Percentiles rank a stretch among this genome's conserved stretches.
phyloP scores from a whole-genome alignment of 2,329 filamentous ascomycete species.

The Penicillium psychrosexuale region DNA sequence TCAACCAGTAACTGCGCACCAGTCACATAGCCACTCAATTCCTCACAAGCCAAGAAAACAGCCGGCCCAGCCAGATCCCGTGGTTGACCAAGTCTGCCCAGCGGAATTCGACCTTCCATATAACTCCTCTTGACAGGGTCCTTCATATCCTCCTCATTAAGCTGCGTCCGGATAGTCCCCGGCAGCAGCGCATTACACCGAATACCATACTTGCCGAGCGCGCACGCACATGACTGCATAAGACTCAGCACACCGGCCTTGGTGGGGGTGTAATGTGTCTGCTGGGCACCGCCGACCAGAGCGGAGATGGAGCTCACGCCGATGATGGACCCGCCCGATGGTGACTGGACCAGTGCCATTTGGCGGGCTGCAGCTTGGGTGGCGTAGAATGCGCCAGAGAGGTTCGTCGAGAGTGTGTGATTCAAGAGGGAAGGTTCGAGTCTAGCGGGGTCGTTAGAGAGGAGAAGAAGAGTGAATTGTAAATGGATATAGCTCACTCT shows the following conservation, averaged over 20 bases:
- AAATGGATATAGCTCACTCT: slow-evolving; percentile 46
- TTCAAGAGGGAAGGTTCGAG: slow-evolving; percentile 68
- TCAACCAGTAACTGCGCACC: slow-evolving; percentile 83
- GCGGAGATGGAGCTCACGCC: slow-evolving; percentile 43
- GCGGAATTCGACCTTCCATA: slow-evolving; percentile 77
- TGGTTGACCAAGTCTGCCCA: slow-evolving; percentile 70
- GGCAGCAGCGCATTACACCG: slow-evolving; percentile 81
- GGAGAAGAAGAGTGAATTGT: not conserved
- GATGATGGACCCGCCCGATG: slow-evolving; percentile 72
- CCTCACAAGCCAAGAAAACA: slow-evolving; percentile 76
- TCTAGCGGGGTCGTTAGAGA: slow-evolving; percentile 22
- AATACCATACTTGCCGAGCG: slow-evolving; percentile 71
- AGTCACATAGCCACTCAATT: slow-evolving; percentile 76
- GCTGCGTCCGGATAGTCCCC: slow-evolving; percentile 76
- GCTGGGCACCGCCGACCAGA: slow-evolving; percentile 64
- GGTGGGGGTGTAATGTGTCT: slow-evolving; percentile 84
- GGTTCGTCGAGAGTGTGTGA: slow-evolving; percentile 72
- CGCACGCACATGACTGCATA: slow-evolving; percentile 80
- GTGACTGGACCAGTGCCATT: slow-evolving; percentile 70
- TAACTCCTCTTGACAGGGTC: slow-evolving; percentile 69
- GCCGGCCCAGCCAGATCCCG: slow-evolving; percentile 78
- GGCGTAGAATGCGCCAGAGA: slow-evolving; percentile 83
- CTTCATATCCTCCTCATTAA: slow-evolving; percentile 79
- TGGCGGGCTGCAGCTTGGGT: slow-evolving; percentile 81
- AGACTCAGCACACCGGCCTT: slow-evolving; percentile 78